Percentiles rank a stretch among this genome's conserved stretches.
phyloP scores from a whole-genome alignment of 1,139 yeast genomes.

The Nadsonia starkeyi-henricii region DNA sequence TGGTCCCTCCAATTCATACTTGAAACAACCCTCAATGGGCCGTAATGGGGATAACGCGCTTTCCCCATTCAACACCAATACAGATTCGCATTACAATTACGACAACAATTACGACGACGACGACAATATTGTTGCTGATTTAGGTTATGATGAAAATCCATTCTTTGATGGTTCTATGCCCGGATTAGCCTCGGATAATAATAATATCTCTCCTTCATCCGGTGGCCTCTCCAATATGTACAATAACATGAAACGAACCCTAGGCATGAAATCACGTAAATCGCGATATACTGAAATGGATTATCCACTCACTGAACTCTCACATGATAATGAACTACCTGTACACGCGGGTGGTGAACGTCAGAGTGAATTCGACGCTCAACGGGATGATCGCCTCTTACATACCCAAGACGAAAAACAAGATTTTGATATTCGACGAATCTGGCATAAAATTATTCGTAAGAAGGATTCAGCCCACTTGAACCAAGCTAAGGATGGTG shows the following conservation, averaged over 20 bases:
- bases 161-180: background rate
- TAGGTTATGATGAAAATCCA: background rate
- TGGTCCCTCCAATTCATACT: background rate
- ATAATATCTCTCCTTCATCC: background rate
- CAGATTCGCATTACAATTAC: background rate
- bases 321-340: conserved; percentile 8
- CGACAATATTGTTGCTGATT: background rate
- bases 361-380: conserved; percentile 1
- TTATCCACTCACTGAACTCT: conserved; percentile 19
- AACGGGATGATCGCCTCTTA: background rate
- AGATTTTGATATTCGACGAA: conserved; percentile 44
- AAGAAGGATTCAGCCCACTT: conserved; percentile 15
- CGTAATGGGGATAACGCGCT: too few species aligned
- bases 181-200: background rate
- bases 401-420: conserved; percentile 13
- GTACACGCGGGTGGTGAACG: conserved; percentile 9
- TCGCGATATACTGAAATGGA: conserved; percentile 23
- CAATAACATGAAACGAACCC: conserved; percentile 17
- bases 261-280: conserved; percentile 15
- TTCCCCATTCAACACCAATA: background rate
- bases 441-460: conserved; percentile 35
- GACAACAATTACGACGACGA: background rate
- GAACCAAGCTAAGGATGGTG: conserved; percentile 5
- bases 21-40: too few species aligned
- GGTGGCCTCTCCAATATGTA: conserved; percentile 18